Percentiles rank a stretch among this genome's conserved stretches.
Evolutionary conservation across 495 filamentous ascomycete species (phyloP).

Genomic region (Sordaria brevicollis): DNA sequence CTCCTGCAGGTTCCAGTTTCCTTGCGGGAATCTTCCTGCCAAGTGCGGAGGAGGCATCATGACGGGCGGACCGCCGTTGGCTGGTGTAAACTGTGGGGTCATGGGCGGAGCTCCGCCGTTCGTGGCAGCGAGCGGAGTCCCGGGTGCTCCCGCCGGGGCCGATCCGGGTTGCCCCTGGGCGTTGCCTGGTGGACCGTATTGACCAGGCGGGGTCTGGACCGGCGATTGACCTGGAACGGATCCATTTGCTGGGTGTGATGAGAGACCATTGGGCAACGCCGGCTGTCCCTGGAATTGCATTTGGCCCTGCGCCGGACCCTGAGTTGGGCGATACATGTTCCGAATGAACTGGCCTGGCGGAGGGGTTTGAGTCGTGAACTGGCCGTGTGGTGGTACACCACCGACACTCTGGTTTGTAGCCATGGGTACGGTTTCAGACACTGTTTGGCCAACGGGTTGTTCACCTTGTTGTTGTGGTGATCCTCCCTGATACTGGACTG

Average conservation of each 20-base stretch:
- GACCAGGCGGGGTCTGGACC: not conserved
- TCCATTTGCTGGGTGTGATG: not conserved
- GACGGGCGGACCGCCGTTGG: conserved; percentile 1
- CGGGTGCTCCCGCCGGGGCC: conserved; percentile 2
- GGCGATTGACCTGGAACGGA: conserved; percentile 2
- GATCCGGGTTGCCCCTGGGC: conserved; percentile 1
- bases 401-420: not conserved
- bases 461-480: conserved; percentile 4
- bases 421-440: not conserved
- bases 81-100: conserved; percentile 1
- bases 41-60: conserved; percentile 14
- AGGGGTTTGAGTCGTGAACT: conserved; percentile 7
- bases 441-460: not conserved
- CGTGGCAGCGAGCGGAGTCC: conserved; percentile 1
- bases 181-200: conserved; percentile 12
- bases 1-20: conserved; percentile 34
- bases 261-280: not conserved
- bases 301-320: conserved; percentile 4
- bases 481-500: conserved; percentile 1
- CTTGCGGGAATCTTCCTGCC: conserved; percentile 18
- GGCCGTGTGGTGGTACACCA: not conserved
- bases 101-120: conserved; percentile 2
- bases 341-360: conserved; percentile 8
- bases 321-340: conserved; percentile 20
- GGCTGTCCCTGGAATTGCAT: conserved; percentile 11